Evolutionary conservation across 2,329 filamentous ascomycete species (phyloP).

Genomic region (Penicillium sp.): DNA sequence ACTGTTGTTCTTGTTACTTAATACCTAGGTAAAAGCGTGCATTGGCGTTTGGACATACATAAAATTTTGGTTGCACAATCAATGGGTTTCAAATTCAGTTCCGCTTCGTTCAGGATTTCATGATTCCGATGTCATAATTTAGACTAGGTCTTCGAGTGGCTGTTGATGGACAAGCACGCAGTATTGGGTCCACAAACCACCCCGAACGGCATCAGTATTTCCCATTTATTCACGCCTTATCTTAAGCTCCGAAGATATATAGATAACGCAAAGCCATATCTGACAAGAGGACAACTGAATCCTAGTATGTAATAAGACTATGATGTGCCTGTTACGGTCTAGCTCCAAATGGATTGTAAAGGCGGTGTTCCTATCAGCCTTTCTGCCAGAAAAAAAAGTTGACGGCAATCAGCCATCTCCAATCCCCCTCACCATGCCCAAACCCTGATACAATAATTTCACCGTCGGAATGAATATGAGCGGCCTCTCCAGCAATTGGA

Average conservation of each 20-base stretch:
- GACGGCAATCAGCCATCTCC: background rate
- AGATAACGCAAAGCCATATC: background rate
- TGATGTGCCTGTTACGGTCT: background rate
- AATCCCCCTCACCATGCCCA: constrained; percentile 22
- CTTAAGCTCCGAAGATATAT: background rate
- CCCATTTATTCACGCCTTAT: background rate
- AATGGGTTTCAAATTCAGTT: background rate
- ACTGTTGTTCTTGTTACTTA: constrained; percentile 20
- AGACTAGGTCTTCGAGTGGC: background rate
- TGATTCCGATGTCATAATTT: background rate
- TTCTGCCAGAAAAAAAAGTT: constrained; percentile 8
- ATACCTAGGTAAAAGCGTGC: constrained; percentile 19
- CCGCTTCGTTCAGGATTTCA: background rate
- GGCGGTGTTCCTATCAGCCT: constrained; percentile 1
- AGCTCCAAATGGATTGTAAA: background rate
- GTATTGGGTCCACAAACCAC: background rate
- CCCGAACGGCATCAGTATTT: background rate
- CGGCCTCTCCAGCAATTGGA: constrained; percentile 52
- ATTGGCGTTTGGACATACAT: constrained; percentile 16
- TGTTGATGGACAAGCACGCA: background rate
- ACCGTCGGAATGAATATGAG: constrained; percentile 43
- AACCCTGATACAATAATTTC: constrained; percentile 6
- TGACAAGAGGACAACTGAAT: background rate
- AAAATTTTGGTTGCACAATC: constrained; percentile 7
- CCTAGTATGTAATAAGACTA: background rate